Evolutionary conservation across 305 asterid species (phyloP).

Genomic region (Fraxinus baroniana): DNA sequence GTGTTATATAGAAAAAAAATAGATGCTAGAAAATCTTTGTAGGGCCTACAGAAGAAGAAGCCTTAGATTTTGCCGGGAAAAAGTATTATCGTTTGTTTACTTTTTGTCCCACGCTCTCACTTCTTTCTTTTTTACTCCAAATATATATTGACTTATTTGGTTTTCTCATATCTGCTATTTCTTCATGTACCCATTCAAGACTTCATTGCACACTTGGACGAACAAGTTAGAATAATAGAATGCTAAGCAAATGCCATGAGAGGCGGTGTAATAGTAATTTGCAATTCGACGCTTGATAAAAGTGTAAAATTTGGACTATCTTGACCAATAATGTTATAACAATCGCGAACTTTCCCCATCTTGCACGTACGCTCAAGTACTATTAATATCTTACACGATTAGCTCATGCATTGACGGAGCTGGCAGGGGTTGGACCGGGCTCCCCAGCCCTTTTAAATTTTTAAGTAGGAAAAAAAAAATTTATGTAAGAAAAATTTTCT

Average conservation of each 20-base stretch:
- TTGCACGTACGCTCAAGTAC: no score
- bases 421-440: no score
- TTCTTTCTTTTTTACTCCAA: neutral
- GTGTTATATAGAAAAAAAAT: conserved; percentile 29
- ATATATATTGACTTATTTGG: neutral
- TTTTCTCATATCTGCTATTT: neutral
- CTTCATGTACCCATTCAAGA: neutral
- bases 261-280: neutral
- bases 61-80: conserved; percentile 47
- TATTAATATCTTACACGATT: no score
- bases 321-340: no score
- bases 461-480: no score
- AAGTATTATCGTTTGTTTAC: conserved; percentile 17
- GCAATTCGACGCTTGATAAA: neutral
- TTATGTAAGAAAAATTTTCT: no score
- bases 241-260: neutral
- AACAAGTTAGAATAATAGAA: no score
- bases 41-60: conserved; percentile 53
- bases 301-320: no score
- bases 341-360: no score
- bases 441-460: no score
- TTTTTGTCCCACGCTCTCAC: conserved; percentile 14
- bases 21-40: conserved; percentile 38
- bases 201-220: neutral
- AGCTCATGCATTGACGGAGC: no score